Conservation (phyloP, 2,329 filamentous ascomycete species). For the Drechmeria coniospora region DNA sequence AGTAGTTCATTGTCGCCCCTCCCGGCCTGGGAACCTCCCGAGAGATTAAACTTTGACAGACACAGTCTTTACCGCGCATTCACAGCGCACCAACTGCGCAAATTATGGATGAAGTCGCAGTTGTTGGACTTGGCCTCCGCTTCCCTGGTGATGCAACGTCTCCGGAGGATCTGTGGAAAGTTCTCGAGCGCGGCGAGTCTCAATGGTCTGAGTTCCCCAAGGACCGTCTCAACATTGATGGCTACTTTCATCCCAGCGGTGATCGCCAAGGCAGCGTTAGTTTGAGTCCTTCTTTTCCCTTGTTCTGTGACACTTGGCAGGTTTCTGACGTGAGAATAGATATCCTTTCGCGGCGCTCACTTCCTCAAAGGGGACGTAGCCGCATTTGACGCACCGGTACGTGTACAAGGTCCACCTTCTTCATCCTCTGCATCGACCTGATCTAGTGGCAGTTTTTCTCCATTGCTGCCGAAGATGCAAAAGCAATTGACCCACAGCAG, state of each 20-base stretch:
- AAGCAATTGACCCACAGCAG: conserved; percentile 37
- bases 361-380: conserved; percentile 32
- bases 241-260: conserved; percentile 38
- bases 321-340: conserved; percentile 14
- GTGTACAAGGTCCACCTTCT: no score
- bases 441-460: conserved; percentile 29
- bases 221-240: conserved; percentile 32
- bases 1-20: no score
- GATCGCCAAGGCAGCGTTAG: conserved; percentile 32
- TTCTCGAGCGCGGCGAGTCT: conserved; percentile 25
- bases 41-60: no score
- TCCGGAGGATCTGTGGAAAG: conserved; percentile 31
- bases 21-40: no score
- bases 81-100: no score
- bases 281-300: conserved; percentile 1
- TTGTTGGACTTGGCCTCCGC: conserved; percentile 34
- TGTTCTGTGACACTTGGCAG: no score
- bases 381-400: conserved; percentile 33
- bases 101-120: conserved; percentile 31
- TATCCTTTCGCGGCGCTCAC: conserved; percentile 32
- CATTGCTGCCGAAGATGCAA: conserved; percentile 31
- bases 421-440: neutral
- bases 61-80: no score
- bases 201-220: conserved; percentile 34
- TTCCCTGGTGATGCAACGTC: conserved; percentile 34